Evolutionary conservation across 768 basidiomycete species (phyloP).

Genomic region (Naganishia antarctica): DNA sequence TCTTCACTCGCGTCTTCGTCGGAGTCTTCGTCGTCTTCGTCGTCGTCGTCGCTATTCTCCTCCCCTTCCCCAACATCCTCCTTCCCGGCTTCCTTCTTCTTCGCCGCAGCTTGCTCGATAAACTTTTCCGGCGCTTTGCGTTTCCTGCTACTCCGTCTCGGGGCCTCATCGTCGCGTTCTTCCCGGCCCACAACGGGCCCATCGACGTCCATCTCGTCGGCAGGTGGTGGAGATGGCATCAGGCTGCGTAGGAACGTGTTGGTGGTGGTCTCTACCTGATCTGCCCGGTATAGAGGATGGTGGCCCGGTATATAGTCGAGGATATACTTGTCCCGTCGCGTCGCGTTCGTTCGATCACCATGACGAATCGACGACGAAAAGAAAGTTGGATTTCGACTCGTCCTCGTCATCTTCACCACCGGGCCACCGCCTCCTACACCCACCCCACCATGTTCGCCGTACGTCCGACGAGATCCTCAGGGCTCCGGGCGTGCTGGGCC

Average conservation of each 20-base stretch:
- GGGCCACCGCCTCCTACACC: no score
- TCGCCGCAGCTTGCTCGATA: not conserved
- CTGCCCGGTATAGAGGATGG: not conserved
- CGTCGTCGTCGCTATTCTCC: not conserved
- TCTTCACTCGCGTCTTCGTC: conserved; percentile 6
- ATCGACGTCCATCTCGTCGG: conserved; percentile 16
- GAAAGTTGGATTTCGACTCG: not conserved
- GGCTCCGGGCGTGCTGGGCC: no score
- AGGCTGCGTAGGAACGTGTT: no score
- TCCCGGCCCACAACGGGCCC: not conserved
- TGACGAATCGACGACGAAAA: not conserved
- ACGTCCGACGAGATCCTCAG: no score
- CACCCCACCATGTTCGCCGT: not conserved
- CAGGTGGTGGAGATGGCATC: not conserved
- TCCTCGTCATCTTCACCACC: no score
- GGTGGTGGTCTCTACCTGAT: not conserved
- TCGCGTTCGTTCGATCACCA: conserved; percentile 5
- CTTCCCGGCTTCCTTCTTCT: not conserved
- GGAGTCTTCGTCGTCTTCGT: conserved; percentile 14
- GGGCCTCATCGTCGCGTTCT: conserved; percentile 6
- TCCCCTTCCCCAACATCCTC: not conserved
- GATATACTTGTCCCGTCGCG: not conserved
- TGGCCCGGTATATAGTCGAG: not conserved
- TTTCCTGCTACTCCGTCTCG: conserved; percentile 18
- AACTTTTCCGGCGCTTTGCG: conserved; percentile 17